Conservation (phyloP, 2,329 filamentous ascomycete species). For the Colletotrichum horii region DNA sequence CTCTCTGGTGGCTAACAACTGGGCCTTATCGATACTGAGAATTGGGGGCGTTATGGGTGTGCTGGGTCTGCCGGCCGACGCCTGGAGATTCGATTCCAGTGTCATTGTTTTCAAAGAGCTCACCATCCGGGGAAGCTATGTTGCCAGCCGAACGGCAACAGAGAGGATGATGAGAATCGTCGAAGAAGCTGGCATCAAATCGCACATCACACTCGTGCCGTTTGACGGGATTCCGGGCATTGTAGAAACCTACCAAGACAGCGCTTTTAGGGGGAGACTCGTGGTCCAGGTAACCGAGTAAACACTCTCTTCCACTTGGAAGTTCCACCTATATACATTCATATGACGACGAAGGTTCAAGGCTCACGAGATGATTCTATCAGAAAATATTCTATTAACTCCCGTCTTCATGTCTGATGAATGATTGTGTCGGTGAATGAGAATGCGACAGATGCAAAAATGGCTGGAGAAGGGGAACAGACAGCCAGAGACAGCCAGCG, state of each 20-base stretch:
- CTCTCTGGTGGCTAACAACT: constrained; percentile 32
- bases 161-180: constrained; percentile 36
- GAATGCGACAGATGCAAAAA: neutral
- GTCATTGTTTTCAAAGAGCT: constrained; percentile 34
- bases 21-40: constrained; percentile 31
- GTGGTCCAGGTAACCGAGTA: constrained; percentile 28
- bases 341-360: fast-evolving
- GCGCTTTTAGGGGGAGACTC: constrained; percentile 32
- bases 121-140: constrained; percentile 34
- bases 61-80: constrained; percentile 33
- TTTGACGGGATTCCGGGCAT: constrained; percentile 31
- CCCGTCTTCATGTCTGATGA: neutral
- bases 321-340: neutral
- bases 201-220: constrained; percentile 29
- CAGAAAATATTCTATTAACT: neutral
- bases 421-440: neutral
- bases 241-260: constrained; percentile 30
- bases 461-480: neutral
- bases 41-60: constrained; percentile 33
- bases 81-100: constrained; percentile 35
- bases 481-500: neutral
- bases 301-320: neutral
- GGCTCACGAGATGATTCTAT: neutral
- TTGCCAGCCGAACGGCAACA: constrained; percentile 31
- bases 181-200: constrained; percentile 26